Percentiles rank a stretch among this genome's conserved stretches.
Conservation (phyloP, 441 rosid genomes). For the Pelargonium citronellum region DNA sequence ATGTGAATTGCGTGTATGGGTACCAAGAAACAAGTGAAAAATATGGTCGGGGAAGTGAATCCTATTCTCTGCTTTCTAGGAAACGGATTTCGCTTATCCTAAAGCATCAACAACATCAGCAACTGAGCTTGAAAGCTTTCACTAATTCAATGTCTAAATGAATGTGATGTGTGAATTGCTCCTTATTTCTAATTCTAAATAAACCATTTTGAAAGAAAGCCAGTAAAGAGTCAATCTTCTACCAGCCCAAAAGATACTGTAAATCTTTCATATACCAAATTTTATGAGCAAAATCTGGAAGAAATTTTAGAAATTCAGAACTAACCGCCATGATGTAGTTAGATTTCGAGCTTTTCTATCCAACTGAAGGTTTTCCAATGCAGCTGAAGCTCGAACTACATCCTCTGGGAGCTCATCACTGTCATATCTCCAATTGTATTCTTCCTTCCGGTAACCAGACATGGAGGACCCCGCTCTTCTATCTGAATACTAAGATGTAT, state of each 20-base stretch:
- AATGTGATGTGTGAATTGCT: background rate
- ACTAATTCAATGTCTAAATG: background rate
- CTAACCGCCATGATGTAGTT: slow-evolving; percentile 11
- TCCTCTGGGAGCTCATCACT: slow-evolving; percentile 14
- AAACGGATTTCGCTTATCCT: too few relatives aligned
- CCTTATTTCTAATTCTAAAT: background rate
- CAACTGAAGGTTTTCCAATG: slow-evolving; percentile 14
- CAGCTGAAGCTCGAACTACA: slow-evolving; percentile 13
- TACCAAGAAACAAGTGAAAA: too few relatives aligned
- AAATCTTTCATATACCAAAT: background rate
- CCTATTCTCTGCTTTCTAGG: too few relatives aligned
- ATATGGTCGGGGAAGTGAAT: too few relatives aligned
- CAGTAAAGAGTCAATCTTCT: background rate
- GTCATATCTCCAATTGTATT: slow-evolving; percentile 14
- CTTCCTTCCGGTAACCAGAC: slow-evolving; percentile 11
- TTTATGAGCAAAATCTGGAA: too few relatives aligned
- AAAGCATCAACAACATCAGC: too few relatives aligned
- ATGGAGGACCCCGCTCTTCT: slow-evolving; percentile 10
- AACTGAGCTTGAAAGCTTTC: background rate
- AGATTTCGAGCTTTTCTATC: slow-evolving; percentile 16
- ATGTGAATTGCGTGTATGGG: too few relatives aligned
- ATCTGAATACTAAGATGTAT: slow-evolving; percentile 1
- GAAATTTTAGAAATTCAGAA: background rate
- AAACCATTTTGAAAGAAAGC: too few relatives aligned
- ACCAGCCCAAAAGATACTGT: background rate